Percentiles rank a stretch among this genome's conserved stretches.
These are phyloP conservation scores for Cyclotella distinguenda DNA, from an alignment of 108 stramenopile species.

Conservation along the genomic window DNA sequence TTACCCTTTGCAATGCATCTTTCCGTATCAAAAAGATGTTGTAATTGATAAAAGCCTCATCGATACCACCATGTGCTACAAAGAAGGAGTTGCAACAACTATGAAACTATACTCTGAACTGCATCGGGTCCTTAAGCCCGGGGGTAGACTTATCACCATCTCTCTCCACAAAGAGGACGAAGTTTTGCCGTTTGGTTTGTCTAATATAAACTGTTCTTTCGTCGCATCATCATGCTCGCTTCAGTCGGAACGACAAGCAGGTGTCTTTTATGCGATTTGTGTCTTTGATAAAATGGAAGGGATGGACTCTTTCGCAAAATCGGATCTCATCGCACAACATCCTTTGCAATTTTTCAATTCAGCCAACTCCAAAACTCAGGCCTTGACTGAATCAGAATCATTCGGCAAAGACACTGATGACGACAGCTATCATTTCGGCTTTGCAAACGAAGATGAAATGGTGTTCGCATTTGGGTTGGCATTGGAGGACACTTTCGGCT, in stretches of 20 bases:
- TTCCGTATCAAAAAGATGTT: neutral
- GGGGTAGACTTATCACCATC: constrained; percentile 42
- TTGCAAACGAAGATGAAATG: constrained; percentile 1
- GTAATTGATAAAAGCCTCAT: constrained; percentile 35
- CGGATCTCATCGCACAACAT: neutral
- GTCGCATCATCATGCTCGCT: constrained; percentile 20
- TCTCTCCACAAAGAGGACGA: constrained; percentile 19
- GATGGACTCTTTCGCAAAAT: neutral
- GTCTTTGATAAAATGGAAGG: constrained; percentile 15
- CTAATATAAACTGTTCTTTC: constrained; percentile 3
- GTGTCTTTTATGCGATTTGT: neutral
- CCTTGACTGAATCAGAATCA: no score
- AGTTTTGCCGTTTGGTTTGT: constrained; percentile 8
- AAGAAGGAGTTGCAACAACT: constrained; percentile 18
- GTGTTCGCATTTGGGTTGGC: neutral
- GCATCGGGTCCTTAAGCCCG: constrained; percentile 50
- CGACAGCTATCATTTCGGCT: constrained; percentile 4
- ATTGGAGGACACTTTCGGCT: neutral
- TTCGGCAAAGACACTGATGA: neutral
- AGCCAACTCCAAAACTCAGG: neutral
- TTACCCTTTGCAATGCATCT: neutral
- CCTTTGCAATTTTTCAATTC: constrained; percentile 14
- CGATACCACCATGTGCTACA: constrained; percentile 37
- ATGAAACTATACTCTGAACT: constrained; percentile 43
- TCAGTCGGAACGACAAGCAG: neutral